A percentile compares a stretch with the other conserved stretches of the same genome.
Conservation (phyloP, 192 early-diverging fungal genomes). For the Dissophora globulifera region DNA sequence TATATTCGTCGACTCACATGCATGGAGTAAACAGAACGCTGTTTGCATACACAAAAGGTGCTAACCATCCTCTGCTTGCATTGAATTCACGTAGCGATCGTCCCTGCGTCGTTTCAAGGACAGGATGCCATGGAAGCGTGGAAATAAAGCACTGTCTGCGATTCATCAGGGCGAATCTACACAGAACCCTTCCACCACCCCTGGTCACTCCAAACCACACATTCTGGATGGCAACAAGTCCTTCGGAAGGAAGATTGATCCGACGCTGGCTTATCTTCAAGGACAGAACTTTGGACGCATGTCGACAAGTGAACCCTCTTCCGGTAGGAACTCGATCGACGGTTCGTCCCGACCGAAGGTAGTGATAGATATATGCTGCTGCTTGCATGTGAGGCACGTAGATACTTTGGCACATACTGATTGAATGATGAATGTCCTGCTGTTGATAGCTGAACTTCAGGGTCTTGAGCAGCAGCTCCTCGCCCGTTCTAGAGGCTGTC, state of each 20-base stretch:
- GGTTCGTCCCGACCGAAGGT: constrained; percentile 26
- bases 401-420: too few species aligned
- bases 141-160: constrained; percentile 24
- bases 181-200: not conserved
- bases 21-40: too few species aligned
- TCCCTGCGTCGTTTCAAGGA: constrained; percentile 42
- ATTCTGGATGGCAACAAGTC: constrained; percentile 20
- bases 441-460: constrained; percentile 5
- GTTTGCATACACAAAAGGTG: too few species aligned
- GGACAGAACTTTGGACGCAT: constrained; percentile 11
- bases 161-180: constrained; percentile 24
- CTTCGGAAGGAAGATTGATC: constrained; percentile 31
- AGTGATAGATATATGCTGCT: too few species aligned
- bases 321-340: constrained; percentile 43
- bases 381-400: too few species aligned
- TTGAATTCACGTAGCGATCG: constrained; percentile 30
- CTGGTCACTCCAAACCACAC: not conserved
- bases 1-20: constrained; percentile 8
- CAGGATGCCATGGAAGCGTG: constrained; percentile 45
- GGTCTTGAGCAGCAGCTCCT: constrained; percentile 24
- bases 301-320: constrained; percentile 34
- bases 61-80: not conserved
- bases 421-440: not conserved
- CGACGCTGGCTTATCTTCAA: constrained; percentile 22
- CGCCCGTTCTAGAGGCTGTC: constrained; percentile 21